Conservation (phyloP, 257 asterid genomes). For the Echium plantagineum region DNA sequence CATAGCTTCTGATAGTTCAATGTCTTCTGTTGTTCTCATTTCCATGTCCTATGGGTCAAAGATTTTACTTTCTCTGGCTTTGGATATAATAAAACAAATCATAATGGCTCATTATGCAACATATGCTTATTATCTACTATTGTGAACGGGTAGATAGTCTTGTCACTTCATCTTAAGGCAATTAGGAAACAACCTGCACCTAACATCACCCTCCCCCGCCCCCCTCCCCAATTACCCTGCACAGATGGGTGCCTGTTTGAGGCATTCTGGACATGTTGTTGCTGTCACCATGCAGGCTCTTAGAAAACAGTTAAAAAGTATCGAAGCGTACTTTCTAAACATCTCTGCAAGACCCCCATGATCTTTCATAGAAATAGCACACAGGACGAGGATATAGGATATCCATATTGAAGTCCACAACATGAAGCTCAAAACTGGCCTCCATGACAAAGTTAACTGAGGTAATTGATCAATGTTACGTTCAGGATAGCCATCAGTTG, state of each 20-base stretch:
- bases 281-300: not conserved
- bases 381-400: slow-evolving; percentile 45
- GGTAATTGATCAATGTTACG: slow-evolving; percentile 19
- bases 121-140: too few relatives aligned
- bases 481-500: slow-evolving; percentile 20
- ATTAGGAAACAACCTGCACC: too few relatives aligned
- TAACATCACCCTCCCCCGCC: too few relatives aligned
- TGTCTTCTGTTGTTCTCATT: not conserved
- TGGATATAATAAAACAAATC: too few relatives aligned
- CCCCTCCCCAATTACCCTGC: too few relatives aligned
- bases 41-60: too few relatives aligned
- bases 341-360: slow-evolving; percentile 72
- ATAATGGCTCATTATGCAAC: too few relatives aligned
- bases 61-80: too few relatives aligned
- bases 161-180: too few relatives aligned
- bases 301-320: slow-evolving; percentile 5
- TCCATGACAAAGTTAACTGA: slow-evolving; percentile 38
- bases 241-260: too few relatives aligned
- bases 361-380: slow-evolving; percentile 57
- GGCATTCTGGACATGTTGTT: too few relatives aligned
- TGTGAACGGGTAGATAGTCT: too few relatives aligned
- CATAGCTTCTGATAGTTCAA: not conserved
- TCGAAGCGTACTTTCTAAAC: slow-evolving; percentile 63
- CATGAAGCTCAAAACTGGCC: slow-evolving; percentile 45
- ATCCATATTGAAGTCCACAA: slow-evolving; percentile 71